Conservation (phyloP, 192 early-diverging fungal genomes). For the Lobosporangium transversale region DNA sequence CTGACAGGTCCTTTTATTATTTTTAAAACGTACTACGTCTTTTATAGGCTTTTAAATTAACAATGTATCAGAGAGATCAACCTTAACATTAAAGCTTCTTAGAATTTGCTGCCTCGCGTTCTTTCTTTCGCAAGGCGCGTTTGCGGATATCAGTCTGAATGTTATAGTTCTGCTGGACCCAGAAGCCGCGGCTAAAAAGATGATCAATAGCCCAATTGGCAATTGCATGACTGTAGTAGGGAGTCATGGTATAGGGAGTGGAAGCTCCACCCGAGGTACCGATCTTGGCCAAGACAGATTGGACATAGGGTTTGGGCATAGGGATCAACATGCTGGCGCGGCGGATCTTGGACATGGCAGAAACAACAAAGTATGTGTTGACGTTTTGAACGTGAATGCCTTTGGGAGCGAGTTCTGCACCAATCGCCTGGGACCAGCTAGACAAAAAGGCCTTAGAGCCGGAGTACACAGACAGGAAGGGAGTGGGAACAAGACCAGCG, state of each 20-base stretch:
- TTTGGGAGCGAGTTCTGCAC: slow-evolving; percentile 73
- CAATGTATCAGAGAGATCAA: too few species aligned
- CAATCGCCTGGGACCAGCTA: slow-evolving; percentile 90
- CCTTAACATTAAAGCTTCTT: slow-evolving; percentile 44
- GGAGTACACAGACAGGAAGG: slow-evolving; percentile 90
- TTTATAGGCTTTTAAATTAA: too few species aligned
- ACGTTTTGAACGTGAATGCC: slow-evolving; percentile 90
- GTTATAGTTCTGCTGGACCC: slow-evolving; percentile 67
- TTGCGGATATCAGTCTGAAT: slow-evolving; percentile 76
- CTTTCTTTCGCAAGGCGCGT: slow-evolving; percentile 76
- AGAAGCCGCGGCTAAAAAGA: slow-evolving; percentile 65
- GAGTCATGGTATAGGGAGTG: slow-evolving; percentile 69
- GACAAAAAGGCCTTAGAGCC: slow-evolving; percentile 93
- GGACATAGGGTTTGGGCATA: slow-evolving; percentile 81
- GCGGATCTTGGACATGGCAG: slow-evolving; percentile 94
- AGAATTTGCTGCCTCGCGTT: slow-evolving; percentile 65
- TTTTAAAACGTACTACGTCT: too few species aligned
- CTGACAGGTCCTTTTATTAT: too few species aligned
- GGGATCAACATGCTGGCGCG: slow-evolving; percentile 84
- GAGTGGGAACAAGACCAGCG: slow-evolving; percentile 84
- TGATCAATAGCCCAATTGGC: slow-evolving; percentile 75
- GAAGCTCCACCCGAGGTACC: slow-evolving; percentile 74
- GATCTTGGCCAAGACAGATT: slow-evolving; percentile 72
- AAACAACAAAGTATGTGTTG: slow-evolving; percentile 96
- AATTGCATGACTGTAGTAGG: slow-evolving; percentile 75